Evolutionary conservation across 306 rosid species (phyloP).

Genomic region (Dalbergia oliveri): DNA sequence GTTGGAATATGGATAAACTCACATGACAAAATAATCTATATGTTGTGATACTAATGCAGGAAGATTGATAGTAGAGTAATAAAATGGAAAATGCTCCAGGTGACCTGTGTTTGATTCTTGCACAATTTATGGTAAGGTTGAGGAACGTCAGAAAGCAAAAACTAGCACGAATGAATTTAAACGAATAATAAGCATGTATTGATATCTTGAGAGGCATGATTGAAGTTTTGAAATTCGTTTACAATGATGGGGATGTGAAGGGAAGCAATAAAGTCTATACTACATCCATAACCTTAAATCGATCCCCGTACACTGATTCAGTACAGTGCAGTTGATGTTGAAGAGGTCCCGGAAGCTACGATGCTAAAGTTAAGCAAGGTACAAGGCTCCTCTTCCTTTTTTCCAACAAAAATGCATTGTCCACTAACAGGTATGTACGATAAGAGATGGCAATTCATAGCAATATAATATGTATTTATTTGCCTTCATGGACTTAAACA

Average conservation of each 20-base stretch:
- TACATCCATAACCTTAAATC: slow-evolving; percentile 34
- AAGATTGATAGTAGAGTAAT: slow-evolving; percentile 24
- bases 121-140: slow-evolving; percentile 1
- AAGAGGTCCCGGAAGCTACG: slow-evolving; percentile 45
- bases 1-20: slow-evolving; percentile 3
- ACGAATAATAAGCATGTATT: not conserved
- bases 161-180: not conserved
- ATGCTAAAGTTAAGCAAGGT: slow-evolving; percentile 46
- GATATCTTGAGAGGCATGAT: slow-evolving; percentile 13
- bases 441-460: not conserved
- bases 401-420: slow-evolving; percentile 9
- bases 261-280: slow-evolving; percentile 36
- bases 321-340: slow-evolving; percentile 15
- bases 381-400: slow-evolving; percentile 44
- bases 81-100: not conserved
- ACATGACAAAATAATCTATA: not conserved
- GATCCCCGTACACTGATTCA: slow-evolving; percentile 19
- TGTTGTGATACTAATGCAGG: not conserved
- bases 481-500: slow-evolving; percentile 5
- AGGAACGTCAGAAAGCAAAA: slow-evolving; percentile 8
- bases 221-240: slow-evolving; percentile 10
- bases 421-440: not conserved
- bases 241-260: slow-evolving; percentile 35
- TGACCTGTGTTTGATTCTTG: not conserved
- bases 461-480: slow-evolving; percentile 3